phyloP scores from a whole-genome alignment of 768 basidiomycete genomes.

The Calvatia gigantea region DNA sequence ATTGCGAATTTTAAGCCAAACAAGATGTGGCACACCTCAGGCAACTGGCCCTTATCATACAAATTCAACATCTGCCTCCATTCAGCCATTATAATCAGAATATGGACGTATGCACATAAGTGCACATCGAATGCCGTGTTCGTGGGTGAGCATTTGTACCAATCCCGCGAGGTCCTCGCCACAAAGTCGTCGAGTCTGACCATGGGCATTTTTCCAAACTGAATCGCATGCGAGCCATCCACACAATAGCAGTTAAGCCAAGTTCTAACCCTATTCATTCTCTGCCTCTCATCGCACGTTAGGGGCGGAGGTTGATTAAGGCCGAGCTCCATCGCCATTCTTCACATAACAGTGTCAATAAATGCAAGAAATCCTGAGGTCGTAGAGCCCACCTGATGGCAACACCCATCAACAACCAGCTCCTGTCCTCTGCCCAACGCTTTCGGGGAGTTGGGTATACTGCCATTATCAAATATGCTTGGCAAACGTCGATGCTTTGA shows the following conservation, averaged over 20 bases:
- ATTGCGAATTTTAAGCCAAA: background rate
- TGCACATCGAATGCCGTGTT: slow-evolving; percentile 42
- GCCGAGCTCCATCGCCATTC: slow-evolving; percentile 72
- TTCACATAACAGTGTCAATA: slow-evolving; percentile 20
- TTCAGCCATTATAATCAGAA: slow-evolving; percentile 45
- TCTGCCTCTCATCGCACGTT: slow-evolving; percentile 56
- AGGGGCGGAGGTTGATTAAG: slow-evolving; percentile 52
- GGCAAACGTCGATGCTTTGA: slow-evolving; percentile 73
- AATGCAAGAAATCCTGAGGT: background rate
- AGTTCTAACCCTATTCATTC: slow-evolving; percentile 65
- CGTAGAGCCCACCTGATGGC: slow-evolving; percentile 51
- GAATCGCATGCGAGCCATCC: slow-evolving; percentile 71
- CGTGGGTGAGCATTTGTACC: slow-evolving; percentile 42
- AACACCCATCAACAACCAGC: slow-evolving; percentile 70
- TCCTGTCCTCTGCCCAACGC: slow-evolving; percentile 68
- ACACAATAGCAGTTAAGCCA: slow-evolving; percentile 77
- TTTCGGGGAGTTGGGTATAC: slow-evolving; percentile 60
- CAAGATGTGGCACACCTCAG: slow-evolving; percentile 1
- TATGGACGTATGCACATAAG: slow-evolving; percentile 49
- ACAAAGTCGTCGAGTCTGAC: slow-evolving; percentile 58
- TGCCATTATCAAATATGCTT: slow-evolving; percentile 69
- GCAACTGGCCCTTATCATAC: slow-evolving; percentile 6
- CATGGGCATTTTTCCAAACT: slow-evolving; percentile 73
- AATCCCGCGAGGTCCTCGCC: slow-evolving; percentile 46
- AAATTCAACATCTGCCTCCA: slow-evolving; percentile 30